Evolutionary conservation across 192 early-diverging fungal species (phyloP).

Genomic region (Entophlyctis helioformis): DNA sequence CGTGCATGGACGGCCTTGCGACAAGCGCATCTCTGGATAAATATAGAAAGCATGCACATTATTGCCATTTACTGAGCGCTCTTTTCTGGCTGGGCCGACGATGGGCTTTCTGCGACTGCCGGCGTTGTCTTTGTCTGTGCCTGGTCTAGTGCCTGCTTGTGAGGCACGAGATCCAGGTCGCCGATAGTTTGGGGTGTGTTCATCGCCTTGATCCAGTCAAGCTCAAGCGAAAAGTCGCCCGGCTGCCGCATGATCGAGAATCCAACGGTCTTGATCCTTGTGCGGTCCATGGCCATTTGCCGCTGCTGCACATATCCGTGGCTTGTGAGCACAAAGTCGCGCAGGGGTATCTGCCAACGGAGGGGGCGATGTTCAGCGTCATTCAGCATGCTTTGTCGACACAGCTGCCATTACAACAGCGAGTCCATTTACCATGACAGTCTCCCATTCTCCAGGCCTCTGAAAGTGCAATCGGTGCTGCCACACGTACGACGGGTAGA

Average conservation of each 20-base stretch:
- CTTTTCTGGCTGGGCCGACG: too few species aligned
- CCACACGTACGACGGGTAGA: slow-evolving; percentile 76
- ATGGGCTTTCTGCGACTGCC: too few species aligned
- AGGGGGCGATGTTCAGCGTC: not conserved
- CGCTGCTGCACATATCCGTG: slow-evolving; percentile 76
- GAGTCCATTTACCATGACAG: slow-evolving; percentile 49
- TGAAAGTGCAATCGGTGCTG: slow-evolving; percentile 85
- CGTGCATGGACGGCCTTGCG: too few species aligned
- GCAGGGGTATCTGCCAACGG: slow-evolving; percentile 68
- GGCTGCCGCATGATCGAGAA: slow-evolving; percentile 71
- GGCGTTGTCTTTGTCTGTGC: too few species aligned
- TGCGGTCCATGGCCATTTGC: slow-evolving; percentile 74
- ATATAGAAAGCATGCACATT: too few species aligned
- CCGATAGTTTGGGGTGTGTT: slow-evolving; percentile 73
- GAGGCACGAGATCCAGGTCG: slow-evolving; percentile 58
- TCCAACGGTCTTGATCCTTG: slow-evolving; percentile 79
- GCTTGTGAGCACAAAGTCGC: slow-evolving; percentile 83
- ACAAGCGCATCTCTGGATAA: too few species aligned
- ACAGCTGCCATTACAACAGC: not conserved
- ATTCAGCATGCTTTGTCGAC: not conserved
- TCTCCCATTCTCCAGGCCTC: slow-evolving; percentile 87
- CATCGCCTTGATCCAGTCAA: slow-evolving; percentile 84
- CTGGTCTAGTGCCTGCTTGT: too few species aligned
- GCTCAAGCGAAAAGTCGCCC: slow-evolving; percentile 77
- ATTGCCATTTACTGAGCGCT: too few species aligned